Evolutionary conservation across 768 basidiomycete genomes (phyloP).

Genomic region (Kwoniella pini): DNA sequence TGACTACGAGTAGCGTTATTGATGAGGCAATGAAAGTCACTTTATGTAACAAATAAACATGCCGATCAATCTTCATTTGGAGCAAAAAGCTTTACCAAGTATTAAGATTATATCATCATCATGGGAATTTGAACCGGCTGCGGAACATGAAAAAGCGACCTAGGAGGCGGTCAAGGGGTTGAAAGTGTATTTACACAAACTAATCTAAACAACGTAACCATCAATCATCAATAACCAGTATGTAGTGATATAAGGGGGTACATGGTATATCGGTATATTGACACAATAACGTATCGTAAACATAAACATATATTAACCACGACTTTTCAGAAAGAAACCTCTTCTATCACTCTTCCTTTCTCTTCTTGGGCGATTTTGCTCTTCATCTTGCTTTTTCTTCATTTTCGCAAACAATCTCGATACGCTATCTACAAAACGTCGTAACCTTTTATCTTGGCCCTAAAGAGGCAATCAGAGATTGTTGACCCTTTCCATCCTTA

Average conservation of each 20-base stretch:
- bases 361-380: background rate
- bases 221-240: no score
- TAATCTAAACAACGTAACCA: background rate
- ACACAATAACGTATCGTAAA: background rate
- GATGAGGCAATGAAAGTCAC: background rate
- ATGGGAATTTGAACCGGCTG: background rate
- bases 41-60: background rate
- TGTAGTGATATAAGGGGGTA: background rate
- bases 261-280: no score
- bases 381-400: background rate
- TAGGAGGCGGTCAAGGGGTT: no score
- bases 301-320: background rate
- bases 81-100: background rate
- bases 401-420: background rate
- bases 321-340: background rate
- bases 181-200: no score
- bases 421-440: background rate
- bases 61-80: conserved; percentile 6
- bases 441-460: background rate
- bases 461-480: conserved; percentile 1
- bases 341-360: background rate
- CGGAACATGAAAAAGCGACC: no score
- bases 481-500: background rate
- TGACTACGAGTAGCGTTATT: background rate
- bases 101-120: background rate